A percentile compares a stretch with the other conserved stretches of the same genome.
These are phyloP conservation scores for Anthostomella pinea DNA, from an alignment of 2,329 filamentous ascomycete genomes.

Conservation along the genomic window DNA sequence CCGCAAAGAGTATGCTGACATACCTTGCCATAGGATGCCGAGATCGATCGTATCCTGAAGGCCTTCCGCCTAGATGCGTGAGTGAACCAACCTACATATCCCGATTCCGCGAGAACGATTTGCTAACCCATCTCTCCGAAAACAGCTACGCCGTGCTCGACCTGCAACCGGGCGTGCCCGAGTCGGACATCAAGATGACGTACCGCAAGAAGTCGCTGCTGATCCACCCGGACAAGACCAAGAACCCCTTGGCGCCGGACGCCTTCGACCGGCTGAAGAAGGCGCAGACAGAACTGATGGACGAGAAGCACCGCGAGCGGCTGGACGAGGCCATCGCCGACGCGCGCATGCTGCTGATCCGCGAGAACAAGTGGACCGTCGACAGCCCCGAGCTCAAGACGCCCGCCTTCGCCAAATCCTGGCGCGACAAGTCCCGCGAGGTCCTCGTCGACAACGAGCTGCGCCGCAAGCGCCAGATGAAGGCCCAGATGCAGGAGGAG, in stretches of 20 bases:
- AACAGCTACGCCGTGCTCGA: slow-evolving; percentile 88
- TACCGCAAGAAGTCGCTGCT: slow-evolving; percentile 98
- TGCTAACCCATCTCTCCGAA: slow-evolving; percentile 1
- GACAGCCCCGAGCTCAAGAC: slow-evolving; percentile 86
- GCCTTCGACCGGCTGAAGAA: slow-evolving; percentile 97
- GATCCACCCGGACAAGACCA: slow-evolving; percentile 97
- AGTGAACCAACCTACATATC: slow-evolving; percentile 19
- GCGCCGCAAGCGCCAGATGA: slow-evolving; percentile 76
- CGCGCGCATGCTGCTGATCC: slow-evolving; percentile 89
- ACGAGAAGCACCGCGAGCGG: slow-evolving; percentile 83
- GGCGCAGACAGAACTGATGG: slow-evolving; percentile 84
- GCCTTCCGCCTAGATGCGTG: slow-evolving; percentile 74
- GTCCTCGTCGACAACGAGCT: slow-evolving; percentile 94
- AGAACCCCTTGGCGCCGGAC: slow-evolving; percentile 85
- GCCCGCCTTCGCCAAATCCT: slow-evolving; percentile 76
- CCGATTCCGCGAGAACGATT: neutral
- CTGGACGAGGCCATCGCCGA: slow-evolving; percentile 96
- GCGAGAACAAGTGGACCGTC: slow-evolving; percentile 88
- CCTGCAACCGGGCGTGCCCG: slow-evolving; percentile 89
- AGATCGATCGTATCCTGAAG: slow-evolving; percentile 90
- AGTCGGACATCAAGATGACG: slow-evolving; percentile 89
- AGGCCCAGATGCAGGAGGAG: slow-evolving; percentile 95
- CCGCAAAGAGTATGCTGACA: slow-evolving; percentile 11
- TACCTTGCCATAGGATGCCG: slow-evolving; percentile 67
- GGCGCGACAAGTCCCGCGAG: slow-evolving; percentile 85